Evolutionary conservation across 257 asterid genomes (phyloP).

Genomic region (Solanum tacnaense): DNA sequence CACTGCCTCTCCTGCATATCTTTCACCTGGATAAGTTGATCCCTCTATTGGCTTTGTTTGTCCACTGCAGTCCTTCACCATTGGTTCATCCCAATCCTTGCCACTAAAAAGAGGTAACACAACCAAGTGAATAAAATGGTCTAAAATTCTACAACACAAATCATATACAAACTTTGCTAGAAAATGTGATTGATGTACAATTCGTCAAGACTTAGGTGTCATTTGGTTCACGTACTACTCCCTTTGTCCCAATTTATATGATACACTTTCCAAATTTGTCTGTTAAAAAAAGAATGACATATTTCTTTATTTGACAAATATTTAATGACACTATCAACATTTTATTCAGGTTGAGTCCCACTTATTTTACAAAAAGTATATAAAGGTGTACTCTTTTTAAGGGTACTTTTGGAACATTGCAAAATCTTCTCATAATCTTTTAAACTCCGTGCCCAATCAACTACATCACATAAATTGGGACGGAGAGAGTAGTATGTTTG

Average conservation of each 20-base stretch:
- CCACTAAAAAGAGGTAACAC: constrained; percentile 27
- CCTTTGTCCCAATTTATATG: not conserved
- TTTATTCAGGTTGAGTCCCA: not conserved
- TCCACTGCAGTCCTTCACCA: constrained; percentile 30
- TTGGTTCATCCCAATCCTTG: constrained; percentile 44
- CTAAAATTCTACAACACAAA: not conserved
- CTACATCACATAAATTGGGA: not conserved
- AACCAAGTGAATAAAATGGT: not conserved
- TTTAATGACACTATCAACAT: not conserved
- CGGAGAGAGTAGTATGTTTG: not conserved
- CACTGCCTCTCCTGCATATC: constrained; percentile 41
- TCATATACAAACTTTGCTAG: not conserved
- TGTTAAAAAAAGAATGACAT: no score
- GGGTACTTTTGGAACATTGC: not conserved
- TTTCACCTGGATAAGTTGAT: constrained; percentile 40
- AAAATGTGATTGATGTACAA: not conserved
- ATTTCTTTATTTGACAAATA: no score
- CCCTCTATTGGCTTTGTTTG: constrained; percentile 40
- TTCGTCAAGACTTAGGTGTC: not conserved
- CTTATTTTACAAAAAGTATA: no score
- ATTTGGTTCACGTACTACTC: not conserved
- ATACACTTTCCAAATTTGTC: not conserved
- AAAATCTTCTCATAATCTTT: no score
- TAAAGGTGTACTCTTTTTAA: not conserved
- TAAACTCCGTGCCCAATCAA: not conserved